A percentile compares a stretch with the other conserved stretches of the same genome.
Conservation (phyloP, 257 asterid genomes). For the Catharanthus roseus region DNA sequence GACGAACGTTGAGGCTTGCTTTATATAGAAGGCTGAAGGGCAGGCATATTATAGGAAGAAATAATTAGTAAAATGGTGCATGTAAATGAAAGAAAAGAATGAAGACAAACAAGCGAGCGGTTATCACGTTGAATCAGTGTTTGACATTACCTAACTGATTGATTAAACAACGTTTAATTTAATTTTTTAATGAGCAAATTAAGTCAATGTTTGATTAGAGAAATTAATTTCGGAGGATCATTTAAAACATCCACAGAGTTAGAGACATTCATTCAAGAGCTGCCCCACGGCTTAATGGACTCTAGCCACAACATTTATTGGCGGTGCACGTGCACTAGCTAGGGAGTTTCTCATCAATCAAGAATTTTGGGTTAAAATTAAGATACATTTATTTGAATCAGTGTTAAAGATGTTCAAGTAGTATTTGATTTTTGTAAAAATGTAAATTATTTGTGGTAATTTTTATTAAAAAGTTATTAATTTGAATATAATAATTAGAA, state of each 20-base stretch:
- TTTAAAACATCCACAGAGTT: background rate
- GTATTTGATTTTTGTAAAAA: too few relatives aligned
- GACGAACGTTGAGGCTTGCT: background rate
- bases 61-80: background rate
- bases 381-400: too few relatives aligned
- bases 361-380: too few relatives aligned
- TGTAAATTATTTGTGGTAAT: too few relatives aligned
- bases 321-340: background rate
- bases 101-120: background rate
- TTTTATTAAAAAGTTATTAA: too few relatives aligned
- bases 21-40: background rate
- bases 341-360: too few relatives aligned
- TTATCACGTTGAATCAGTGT: background rate
- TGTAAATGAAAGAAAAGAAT: background rate
- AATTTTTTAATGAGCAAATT: too few relatives aligned
- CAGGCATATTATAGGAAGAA: too few relatives aligned
- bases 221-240: background rate
- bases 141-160: background rate
- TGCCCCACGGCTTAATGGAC: slow-evolving; percentile 1
- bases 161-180: background rate
- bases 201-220: background rate
- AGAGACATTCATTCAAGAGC: background rate
- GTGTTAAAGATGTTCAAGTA: too few relatives aligned
- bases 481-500: too few relatives aligned
- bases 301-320: background rate